These are phyloP conservation scores for Stramenopiles sp. DNA, from an alignment of 352 stramenopile genomes.

Conservation along the genomic window DNA sequence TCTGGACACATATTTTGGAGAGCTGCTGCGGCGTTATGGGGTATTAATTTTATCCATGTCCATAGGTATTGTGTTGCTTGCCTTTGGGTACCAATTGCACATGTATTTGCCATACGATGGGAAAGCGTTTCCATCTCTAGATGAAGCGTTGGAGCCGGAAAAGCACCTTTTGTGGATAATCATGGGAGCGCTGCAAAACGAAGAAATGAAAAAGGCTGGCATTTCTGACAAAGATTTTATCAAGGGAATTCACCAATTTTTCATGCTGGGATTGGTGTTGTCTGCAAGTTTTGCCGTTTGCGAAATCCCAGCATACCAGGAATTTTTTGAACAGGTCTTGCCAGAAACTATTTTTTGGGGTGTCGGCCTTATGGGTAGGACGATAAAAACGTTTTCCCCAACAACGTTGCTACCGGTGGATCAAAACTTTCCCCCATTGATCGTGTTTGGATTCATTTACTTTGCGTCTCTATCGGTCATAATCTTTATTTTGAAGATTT, in stretches of 20 bases:
- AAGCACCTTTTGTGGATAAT: neutral
- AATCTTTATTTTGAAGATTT: neutral
- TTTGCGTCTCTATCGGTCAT: neutral
- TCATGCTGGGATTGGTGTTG: neutral
- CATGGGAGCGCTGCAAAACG: neutral
- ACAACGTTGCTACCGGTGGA: neutral
- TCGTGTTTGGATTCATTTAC: neutral
- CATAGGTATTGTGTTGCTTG: neutral
- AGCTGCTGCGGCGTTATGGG: neutral
- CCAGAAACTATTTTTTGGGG: neutral
- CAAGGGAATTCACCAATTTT: neutral
- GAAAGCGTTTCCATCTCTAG: neutral
- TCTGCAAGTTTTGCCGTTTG: neutral
- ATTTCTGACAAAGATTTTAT: neutral
- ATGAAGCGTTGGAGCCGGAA: neutral
- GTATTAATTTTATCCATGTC: neutral
- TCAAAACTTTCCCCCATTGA: neutral
- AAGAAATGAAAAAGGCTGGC: neutral
- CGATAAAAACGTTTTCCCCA: neutral
- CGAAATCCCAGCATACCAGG: neutral
- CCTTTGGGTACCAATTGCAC: conserved; percentile 1
- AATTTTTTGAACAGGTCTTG: neutral
- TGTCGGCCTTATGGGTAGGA: neutral
- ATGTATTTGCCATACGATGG: conserved; percentile 1
- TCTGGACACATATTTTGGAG: neutral